A percentile compares a stretch with the other conserved stretches of the same genome.
Evolutionary conservation across 331 rosid species (phyloP).

Genomic region (Telfairia occidentalis): DNA sequence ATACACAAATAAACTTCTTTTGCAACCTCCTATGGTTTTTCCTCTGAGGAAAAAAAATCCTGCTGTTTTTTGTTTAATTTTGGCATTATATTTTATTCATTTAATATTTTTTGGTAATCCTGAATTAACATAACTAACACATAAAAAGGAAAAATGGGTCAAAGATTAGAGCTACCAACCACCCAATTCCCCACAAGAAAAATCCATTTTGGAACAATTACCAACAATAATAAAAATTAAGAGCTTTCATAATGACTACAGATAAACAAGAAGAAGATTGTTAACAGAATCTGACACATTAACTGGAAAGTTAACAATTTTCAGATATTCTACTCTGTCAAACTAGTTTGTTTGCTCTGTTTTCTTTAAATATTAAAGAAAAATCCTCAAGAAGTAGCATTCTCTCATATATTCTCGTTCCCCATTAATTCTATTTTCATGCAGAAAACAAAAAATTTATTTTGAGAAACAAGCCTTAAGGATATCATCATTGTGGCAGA

Average conservation of each 20-base stretch:
- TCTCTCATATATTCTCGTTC: neutral
- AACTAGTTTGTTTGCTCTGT: neutral
- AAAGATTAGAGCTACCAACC: neutral
- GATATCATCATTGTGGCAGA: too few relatives aligned
- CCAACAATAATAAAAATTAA: neutral
- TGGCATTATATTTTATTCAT: neutral
- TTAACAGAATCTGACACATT: neutral
- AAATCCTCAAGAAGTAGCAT: neutral
- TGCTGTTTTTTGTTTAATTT: neutral
- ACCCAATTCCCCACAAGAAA: neutral
- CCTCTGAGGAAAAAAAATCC: neutral
- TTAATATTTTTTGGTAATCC: neutral
- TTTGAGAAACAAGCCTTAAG: too few relatives aligned
- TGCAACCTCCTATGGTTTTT: neutral
- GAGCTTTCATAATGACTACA: neutral
- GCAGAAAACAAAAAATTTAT: neutral
- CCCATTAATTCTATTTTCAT: neutral
- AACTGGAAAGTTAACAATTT: neutral
- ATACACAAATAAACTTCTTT: neutral
- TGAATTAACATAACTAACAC: neutral
- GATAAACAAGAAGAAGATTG: neutral
- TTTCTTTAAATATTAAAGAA: neutral
- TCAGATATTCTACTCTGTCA: neutral
- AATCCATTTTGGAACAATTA: too few relatives aligned
- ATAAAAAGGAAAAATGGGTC: neutral